Evolutionary conservation across 176 grass and related monocot species (phyloP).

Genomic region (Carex kokanica): DNA sequence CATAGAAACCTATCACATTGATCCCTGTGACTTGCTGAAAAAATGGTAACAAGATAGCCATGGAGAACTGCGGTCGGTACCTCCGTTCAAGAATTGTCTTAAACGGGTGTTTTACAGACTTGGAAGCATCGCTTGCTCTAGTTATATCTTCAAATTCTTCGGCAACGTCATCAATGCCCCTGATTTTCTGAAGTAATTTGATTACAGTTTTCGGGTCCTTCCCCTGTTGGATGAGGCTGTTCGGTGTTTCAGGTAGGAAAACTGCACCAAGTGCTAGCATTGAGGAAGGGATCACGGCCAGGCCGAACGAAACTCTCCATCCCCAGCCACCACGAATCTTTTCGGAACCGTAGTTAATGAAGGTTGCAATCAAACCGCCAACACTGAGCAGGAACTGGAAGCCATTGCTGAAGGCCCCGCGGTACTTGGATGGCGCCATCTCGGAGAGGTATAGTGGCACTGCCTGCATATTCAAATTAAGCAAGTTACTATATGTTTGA

Average conservation of each 20-base stretch:
- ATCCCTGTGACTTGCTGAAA: slow-evolving; percentile 31
- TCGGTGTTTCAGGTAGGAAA: slow-evolving; percentile 47
- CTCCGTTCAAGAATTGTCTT: slow-evolving; percentile 19
- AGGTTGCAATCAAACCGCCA: slow-evolving; percentile 31
- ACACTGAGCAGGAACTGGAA: slow-evolving; percentile 42
- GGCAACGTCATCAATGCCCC: background rate
- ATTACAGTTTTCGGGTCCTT: slow-evolving; percentile 5
- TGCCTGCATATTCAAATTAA: slow-evolving; percentile 6
- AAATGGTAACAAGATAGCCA: slow-evolving; percentile 25
- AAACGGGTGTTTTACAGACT: slow-evolving; percentile 2
- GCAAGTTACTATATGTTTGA: background rate
- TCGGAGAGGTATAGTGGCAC: slow-evolving; percentile 55
- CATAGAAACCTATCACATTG: slow-evolving; percentile 25
- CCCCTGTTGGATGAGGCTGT: slow-evolving; percentile 47
- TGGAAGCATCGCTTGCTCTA: background rate
- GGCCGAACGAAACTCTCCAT: slow-evolving; percentile 43
- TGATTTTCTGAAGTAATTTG: slow-evolving; percentile 19
- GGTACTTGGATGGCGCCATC: slow-evolving; percentile 42
- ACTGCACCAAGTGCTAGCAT: slow-evolving; percentile 38
- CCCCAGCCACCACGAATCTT: slow-evolving; percentile 48
- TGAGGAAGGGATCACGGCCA: slow-evolving; percentile 29
- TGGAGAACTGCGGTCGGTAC: slow-evolving; percentile 16
- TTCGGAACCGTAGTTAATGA: slow-evolving; percentile 45
- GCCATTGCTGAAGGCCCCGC: slow-evolving; percentile 43
- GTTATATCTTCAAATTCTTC: slow-evolving; percentile 25